These are phyloP conservation scores for Magnusiomyces paraingens DNA, from an alignment of 1,139 yeast genomes.

Conservation along the genomic window DNA sequence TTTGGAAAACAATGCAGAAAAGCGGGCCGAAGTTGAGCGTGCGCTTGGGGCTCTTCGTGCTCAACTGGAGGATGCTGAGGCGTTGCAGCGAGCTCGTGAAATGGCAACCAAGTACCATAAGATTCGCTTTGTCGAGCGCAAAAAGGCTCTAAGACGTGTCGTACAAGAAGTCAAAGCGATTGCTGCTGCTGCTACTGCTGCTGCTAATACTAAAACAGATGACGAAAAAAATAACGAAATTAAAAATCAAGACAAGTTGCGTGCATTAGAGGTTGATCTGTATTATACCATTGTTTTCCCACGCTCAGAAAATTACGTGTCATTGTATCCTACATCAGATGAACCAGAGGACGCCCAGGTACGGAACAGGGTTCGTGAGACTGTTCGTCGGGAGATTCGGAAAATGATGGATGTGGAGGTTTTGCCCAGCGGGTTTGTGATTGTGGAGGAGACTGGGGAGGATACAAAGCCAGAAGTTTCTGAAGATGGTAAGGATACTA, in stretches of 20 bases:
- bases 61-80: constrained; percentile 55
- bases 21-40: constrained; percentile 76
- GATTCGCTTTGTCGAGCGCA: constrained; percentile 80
- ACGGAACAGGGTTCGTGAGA: constrained; percentile 20
- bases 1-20: constrained; percentile 29
- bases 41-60: constrained; percentile 65
- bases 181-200: constrained; percentile 25
- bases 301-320: constrained; percentile 68
- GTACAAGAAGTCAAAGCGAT: constrained; percentile 54
- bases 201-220: constrained; percentile 33
- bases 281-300: constrained; percentile 79
- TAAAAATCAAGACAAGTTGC: constrained; percentile 26
- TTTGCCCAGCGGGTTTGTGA: constrained; percentile 21
- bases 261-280: constrained; percentile 59
- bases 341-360: constrained; percentile 20
- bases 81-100: constrained; percentile 47
- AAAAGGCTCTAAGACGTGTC: constrained; percentile 75
- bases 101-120: constrained; percentile 80
- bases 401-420: constrained; percentile 22
- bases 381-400: constrained; percentile 22
- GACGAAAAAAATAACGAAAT: constrained; percentile 27
- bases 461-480: constrained; percentile 6
- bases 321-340: constrained; percentile 53
- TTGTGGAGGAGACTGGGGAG: constrained; percentile 5
- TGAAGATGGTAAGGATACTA: constrained; percentile 9